A percentile compares a stretch with the other conserved stretches of the same genome.
phyloP scores from a whole-genome alignment of 106 monocot species.

The Acorus gramineus region DNA sequence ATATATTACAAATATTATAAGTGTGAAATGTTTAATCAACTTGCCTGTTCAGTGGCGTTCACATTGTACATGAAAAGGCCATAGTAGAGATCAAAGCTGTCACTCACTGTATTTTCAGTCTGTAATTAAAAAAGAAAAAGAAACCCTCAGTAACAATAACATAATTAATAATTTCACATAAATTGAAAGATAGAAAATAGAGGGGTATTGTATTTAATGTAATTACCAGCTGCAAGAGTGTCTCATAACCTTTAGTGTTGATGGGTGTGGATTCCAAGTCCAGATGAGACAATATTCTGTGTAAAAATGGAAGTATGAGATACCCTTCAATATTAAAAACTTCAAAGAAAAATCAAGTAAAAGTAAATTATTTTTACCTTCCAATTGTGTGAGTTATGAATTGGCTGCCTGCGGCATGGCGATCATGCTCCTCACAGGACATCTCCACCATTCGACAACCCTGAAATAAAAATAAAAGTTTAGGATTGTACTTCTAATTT shows the following conservation, averaged over 20 bases:
- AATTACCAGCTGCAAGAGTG: slow-evolving; percentile 51
- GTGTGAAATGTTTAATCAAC: not conserved
- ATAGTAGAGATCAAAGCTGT: slow-evolving; percentile 63
- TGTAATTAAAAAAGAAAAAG: not conserved
- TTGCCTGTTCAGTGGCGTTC: slow-evolving; percentile 56
- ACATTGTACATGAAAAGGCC: slow-evolving; percentile 72
- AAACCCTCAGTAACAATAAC: no score
- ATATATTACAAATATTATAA: no score
- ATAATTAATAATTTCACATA: no score
- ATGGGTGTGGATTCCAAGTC: slow-evolving; percentile 59
- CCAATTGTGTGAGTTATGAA: slow-evolving; percentile 70
- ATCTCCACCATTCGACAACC: slow-evolving; percentile 70
- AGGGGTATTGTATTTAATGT: no score
- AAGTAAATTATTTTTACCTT: slow-evolving; percentile 11
- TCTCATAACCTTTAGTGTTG: slow-evolving; percentile 66
- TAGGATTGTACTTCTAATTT: not conserved
- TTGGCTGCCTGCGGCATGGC: slow-evolving; percentile 53
- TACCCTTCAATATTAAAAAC: no score
- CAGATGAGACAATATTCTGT: slow-evolving; percentile 52
- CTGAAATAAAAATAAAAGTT: slow-evolving; percentile 10
- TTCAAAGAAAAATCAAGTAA: not conserved
- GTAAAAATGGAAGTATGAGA: not conserved
- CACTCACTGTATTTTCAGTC: slow-evolving; percentile 49
- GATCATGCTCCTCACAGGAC: slow-evolving; percentile 62
- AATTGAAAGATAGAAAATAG: not conserved